Conservation (phyloP, 352 stramenopile species). For the Pythium dissimile region DNA sequence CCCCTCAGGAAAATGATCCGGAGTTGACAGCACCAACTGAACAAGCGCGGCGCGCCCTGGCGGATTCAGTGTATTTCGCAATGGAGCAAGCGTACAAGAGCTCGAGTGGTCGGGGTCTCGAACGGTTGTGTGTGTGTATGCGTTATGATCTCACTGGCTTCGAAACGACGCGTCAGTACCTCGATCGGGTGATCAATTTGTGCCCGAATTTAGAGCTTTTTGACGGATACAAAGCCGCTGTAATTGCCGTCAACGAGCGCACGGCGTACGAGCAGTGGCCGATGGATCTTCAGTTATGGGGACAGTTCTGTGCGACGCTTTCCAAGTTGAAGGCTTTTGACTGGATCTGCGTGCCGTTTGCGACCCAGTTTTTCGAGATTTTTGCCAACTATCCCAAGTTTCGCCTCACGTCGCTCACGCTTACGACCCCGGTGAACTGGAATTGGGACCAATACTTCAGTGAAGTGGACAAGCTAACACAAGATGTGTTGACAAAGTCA, state of each 20-base stretch:
- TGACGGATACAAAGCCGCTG: too few species aligned
- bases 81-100: background rate
- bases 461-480: too few species aligned
- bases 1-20: background rate
- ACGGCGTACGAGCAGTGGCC: background rate
- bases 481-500: too few species aligned
- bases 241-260: too few species aligned
- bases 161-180: background rate
- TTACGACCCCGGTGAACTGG: background rate
- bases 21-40: background rate
- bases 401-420: background rate
- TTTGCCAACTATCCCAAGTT: conserved; percentile 8
- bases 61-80: background rate
- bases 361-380: conserved; percentile 15
- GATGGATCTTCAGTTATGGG: conserved; percentile 41
- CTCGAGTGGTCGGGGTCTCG: background rate
- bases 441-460: background rate
- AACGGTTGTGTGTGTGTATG: background rate
- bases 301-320: conserved; percentile 34
- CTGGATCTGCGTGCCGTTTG: conserved; percentile 7
- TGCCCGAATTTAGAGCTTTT: background rate
- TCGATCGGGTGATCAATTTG: background rate
- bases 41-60: background rate
- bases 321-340: conserved; percentile 3
- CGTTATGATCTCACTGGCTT: background rate